Evolutionary conservation across 441 rosid species (phyloP), one percentile per base, ranked within the genome.

Genomic region (Populus trichocarpa): DNA sequence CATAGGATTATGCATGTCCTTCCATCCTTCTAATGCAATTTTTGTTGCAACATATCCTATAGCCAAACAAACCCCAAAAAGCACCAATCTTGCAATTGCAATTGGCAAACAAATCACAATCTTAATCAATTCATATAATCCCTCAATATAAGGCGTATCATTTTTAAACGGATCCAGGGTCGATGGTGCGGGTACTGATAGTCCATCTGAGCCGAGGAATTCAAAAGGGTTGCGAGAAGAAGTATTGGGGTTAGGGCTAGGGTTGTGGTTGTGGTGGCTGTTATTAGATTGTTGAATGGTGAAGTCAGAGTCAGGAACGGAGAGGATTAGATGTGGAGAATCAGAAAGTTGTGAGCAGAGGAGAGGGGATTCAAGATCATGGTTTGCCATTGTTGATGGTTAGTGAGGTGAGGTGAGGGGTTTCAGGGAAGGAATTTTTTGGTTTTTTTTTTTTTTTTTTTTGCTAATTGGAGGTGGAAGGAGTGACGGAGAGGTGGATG

Each of bases 121-220:
- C 93, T 96, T 93, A 2, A 88, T 32, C 77, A 82, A 83, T 88
- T 96, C 99, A 88, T 96, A 96, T 20, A 88, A 25, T 66, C 97
- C 95, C 32, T 77, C 81, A n/a, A 91, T 75, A 40, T 78, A 68
- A 14, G 89, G 91, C 2, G 97, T 92, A n/a, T 69, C 75, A 81
- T 96, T 96, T n/a, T 81, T 81, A 77, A 93, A 96, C 63, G 99
- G 99, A 85, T 96, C 96, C 32, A 88, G 78, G 16, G 97, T 86
- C 74, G 80, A 77, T 20, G 87, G 83, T 1, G 78, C 83, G 1
- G 87, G 92, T 40, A 88, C 82, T 22, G 93, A 85, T 35, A 88
- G 79, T 14, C 83, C 86, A 18, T 70, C 53, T 1, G 88, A 87
- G 71, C 92, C 88, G 38, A 91, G 77, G 73, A 90, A 89, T 82